Conservation (phyloP, 2,329 filamentous ascomycete genomes). For the Fusarium brevicatenulatum region DNA sequence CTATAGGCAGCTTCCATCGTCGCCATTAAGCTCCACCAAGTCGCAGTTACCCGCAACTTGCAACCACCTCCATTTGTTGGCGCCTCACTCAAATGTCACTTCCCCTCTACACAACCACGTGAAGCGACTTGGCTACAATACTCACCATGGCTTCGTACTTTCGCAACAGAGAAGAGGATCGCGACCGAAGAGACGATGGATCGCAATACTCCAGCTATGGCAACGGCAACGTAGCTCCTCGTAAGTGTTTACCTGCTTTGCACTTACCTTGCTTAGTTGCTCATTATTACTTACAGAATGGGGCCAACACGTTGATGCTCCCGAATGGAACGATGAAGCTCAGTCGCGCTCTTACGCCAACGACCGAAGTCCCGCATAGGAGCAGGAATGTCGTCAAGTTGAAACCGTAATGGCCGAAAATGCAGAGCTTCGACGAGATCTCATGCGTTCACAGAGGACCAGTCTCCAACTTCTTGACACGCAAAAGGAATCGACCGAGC, state of each 20-base stretch:
- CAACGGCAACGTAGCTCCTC: not conserved
- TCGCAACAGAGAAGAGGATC: not conserved
- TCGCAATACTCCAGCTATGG: not conserved
- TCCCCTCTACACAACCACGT: not conserved
- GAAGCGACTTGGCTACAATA: not conserved
- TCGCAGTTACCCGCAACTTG: not conserved
- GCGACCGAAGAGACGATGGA: fast-evolving
- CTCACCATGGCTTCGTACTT: not conserved
- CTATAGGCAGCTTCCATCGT: not conserved
- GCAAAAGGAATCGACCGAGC: not conserved
- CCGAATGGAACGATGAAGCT: not conserved
- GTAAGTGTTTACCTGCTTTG: not conserved
- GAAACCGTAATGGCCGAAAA: not conserved
- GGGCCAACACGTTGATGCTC: not conserved
- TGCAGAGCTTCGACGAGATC: not conserved
- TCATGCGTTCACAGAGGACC: fast-evolving
- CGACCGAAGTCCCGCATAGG: not conserved
- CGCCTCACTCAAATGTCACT: not conserved
- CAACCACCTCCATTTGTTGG: not conserved
- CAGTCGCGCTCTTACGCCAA: not conserved
- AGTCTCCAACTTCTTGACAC: not conserved
- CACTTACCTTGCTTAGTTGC: not conserved
- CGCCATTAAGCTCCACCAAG: too few relatives aligned
- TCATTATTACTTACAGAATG: not conserved
- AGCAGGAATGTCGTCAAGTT: not conserved